Evolutionary conservation across 108 stramenopile genomes (phyloP).

Genomic region (Stephanodiscus triporus): DNA sequence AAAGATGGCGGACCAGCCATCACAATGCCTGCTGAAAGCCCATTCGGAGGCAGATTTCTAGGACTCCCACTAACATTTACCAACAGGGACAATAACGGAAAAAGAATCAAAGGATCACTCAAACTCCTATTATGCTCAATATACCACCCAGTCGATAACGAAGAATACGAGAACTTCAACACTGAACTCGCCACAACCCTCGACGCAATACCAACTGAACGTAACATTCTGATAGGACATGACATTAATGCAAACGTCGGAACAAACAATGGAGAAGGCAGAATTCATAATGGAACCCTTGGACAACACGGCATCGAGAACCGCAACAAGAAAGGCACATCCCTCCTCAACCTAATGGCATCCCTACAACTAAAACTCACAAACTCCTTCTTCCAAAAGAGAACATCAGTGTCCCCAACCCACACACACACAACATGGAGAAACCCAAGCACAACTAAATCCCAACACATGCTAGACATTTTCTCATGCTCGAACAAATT

Average conservation of each 20-base stretch:
- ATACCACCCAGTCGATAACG: too few relatives aligned
- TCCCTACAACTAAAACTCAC: neutral
- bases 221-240: neutral
- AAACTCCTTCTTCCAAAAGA: too few relatives aligned
- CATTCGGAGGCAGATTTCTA: neutral
- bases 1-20: neutral
- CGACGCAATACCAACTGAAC: neutral
- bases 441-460: too few relatives aligned
- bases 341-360: too few relatives aligned
- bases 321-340: too few relatives aligned
- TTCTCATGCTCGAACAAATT: neutral
- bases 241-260: neutral
- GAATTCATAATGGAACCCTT: neutral
- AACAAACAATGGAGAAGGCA: neutral
- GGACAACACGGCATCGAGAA: neutral
- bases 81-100: neutral
- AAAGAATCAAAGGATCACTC: neutral
- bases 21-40: neutral
- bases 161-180: too few relatives aligned
- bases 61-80: neutral
- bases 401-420: too few relatives aligned
- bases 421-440: too few relatives aligned
- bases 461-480: neutral
- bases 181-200: neutral
- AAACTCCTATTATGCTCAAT: neutral